Conservation (phyloP, 2,329 filamentous ascomycete species). For the Amauroascus niger region DNA sequence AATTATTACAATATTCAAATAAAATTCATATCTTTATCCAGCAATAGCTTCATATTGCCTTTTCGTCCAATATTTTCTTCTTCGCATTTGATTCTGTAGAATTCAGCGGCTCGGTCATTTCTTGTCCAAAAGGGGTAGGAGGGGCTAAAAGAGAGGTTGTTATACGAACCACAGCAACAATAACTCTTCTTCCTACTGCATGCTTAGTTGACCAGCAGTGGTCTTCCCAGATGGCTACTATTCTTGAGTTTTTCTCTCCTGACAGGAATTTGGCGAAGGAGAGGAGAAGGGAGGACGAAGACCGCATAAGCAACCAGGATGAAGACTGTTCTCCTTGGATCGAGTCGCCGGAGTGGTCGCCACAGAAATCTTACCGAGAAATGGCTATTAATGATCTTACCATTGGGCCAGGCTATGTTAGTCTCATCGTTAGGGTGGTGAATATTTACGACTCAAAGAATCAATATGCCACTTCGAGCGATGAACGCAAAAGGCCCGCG, state of each 20-base stretch:
- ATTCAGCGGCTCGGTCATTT: not conserved
- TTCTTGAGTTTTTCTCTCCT: not conserved
- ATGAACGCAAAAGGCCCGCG: constrained; percentile 10
- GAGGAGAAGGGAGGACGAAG: not conserved
- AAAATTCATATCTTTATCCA: not conserved
- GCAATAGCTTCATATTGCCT: not conserved
- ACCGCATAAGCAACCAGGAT: not conserved
- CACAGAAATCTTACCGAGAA: constrained; percentile 15
- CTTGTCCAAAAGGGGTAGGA: constrained; percentile 5
- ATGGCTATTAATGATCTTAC: constrained; percentile 19
- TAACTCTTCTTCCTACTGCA: not conserved
- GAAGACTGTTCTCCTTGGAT: not conserved
- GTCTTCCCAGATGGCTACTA: not conserved
- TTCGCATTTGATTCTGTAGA: too few relatives aligned
- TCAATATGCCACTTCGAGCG: constrained; percentile 9
- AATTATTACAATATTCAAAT: not conserved
- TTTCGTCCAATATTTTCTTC: not conserved
- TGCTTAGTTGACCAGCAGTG: not conserved
- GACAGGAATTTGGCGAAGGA: not conserved
- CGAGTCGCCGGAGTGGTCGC: not conserved
- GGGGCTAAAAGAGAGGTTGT: not conserved
- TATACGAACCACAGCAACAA: not conserved
- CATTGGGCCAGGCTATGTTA: constrained; percentile 19
- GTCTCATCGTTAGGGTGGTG: constrained; percentile 21
- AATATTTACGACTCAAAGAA: constrained; percentile 21